Evolutionary conservation across 2,329 filamentous ascomycete species (phyloP).

Genomic region (Aspergillaceae sp.): DNA sequence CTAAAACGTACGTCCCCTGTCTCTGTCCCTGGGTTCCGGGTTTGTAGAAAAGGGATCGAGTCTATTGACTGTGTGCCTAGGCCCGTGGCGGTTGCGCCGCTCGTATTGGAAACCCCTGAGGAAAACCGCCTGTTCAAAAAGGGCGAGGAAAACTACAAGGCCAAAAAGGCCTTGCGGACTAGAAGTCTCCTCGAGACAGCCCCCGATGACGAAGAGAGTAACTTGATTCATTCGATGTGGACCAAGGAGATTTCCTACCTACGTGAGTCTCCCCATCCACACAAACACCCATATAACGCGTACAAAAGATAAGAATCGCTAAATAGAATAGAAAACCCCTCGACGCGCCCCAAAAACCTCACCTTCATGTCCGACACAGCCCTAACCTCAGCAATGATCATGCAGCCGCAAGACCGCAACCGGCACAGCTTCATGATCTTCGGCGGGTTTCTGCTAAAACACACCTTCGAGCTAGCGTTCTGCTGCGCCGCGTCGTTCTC

Average conservation of each 20-base stretch:
- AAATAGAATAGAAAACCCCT: conserved; percentile 41
- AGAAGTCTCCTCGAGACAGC: conserved; percentile 56
- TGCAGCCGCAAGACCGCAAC: conserved; percentile 66
- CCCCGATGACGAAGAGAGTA: conserved; percentile 62
- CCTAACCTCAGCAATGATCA: conserved; percentile 60
- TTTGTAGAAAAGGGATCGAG: too few species aligned
- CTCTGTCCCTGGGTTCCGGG: not conserved
- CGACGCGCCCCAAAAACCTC: conserved; percentile 45
- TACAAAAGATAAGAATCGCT: not conserved
- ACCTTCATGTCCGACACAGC: conserved; percentile 54
- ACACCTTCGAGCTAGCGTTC: conserved; percentile 68
- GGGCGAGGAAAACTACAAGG: conserved; percentile 58
- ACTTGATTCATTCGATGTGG: conserved; percentile 67
- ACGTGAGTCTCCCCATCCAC: conserved; percentile 25
- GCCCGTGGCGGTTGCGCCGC: conserved; percentile 53
- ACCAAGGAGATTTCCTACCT: conserved; percentile 58
- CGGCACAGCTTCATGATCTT: conserved; percentile 72
- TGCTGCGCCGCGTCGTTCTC: conserved; percentile 65
- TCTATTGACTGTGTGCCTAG: conserved; percentile 20
- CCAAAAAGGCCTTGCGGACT: conserved; percentile 56
- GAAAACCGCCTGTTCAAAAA: conserved; percentile 55
- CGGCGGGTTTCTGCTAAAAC: conserved; percentile 64
- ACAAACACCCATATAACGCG: not conserved
- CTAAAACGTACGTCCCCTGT: conserved; percentile 46
- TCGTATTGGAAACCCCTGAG: conserved; percentile 54